Conservation (phyloP, 768 basidiomycete genomes). For the Chalciporus sphaerocephalus region DNA sequence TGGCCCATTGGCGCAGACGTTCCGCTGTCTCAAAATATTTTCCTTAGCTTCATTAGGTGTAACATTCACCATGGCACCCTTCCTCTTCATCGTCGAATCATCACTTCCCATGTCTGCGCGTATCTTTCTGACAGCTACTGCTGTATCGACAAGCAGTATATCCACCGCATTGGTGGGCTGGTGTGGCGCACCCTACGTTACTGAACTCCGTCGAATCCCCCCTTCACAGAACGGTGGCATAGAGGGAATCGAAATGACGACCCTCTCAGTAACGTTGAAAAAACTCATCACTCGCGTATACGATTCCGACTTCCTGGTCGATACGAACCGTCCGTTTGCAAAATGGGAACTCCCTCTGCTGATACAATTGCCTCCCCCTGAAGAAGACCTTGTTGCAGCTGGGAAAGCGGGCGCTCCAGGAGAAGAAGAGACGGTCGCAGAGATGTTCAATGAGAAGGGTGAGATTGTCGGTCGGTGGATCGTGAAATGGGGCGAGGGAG, state of each 20-base stretch:
- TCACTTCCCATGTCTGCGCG: conserved; percentile 68
- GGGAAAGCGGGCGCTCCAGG: conserved; percentile 38
- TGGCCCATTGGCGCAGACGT: conserved; percentile 70
- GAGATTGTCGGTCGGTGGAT: conserved; percentile 71
- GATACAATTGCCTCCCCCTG: conserved; percentile 42
- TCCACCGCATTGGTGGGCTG: conserved; percentile 72
- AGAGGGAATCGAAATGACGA: conserved; percentile 66
- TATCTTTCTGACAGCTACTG: conserved; percentile 60
- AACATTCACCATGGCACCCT: conserved; percentile 65
- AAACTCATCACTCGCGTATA: conserved; percentile 68
- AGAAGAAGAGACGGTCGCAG: conserved; percentile 74
- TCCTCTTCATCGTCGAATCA: conserved; percentile 80
- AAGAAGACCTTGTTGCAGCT: conserved; percentile 31
- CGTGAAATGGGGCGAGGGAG: conserved; percentile 67
- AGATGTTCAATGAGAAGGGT: conserved; percentile 58
- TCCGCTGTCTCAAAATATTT: conserved; percentile 76
- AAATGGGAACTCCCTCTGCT: conserved; percentile 71
- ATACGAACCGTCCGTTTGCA: conserved; percentile 65
- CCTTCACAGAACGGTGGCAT: conserved; percentile 40
- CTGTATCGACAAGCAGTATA: conserved; percentile 65
- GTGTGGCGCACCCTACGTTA: conserved; percentile 73
- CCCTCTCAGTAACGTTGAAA: conserved; percentile 55
- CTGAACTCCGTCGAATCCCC: conserved; percentile 49
- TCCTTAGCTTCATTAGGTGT: conserved; percentile 74
- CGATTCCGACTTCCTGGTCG: conserved; percentile 66